Percentiles rank a stretch among this genome's conserved stretches.
phyloP scores from a whole-genome alignment of 164 flowering plant genomes.

The Aristolochia californica region DNA sequence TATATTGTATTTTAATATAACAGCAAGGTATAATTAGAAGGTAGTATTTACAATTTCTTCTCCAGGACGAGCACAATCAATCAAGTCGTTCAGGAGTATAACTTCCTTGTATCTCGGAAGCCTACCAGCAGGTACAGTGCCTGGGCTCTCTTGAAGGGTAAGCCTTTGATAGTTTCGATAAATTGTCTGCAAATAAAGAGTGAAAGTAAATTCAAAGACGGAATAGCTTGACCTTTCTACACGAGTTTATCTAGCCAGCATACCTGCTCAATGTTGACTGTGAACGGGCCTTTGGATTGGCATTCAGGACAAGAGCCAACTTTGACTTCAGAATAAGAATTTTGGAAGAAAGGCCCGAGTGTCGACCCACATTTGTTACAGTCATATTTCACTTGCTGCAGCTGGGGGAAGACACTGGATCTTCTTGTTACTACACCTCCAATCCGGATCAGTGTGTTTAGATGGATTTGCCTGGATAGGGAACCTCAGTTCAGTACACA shows the following conservation, averaged over 20 bases:
- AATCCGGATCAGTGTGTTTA: slow-evolving; percentile 96
- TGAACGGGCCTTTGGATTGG: slow-evolving; percentile 98
- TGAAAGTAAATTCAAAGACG: background rate
- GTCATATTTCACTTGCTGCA: slow-evolving; percentile 92
- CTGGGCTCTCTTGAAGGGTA: slow-evolving; percentile 94
- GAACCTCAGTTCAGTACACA: background rate
- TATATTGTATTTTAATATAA: background rate
- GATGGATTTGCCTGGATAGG: slow-evolving; percentile 79
- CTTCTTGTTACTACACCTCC: slow-evolving; percentile 97
- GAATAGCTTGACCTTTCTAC: background rate
- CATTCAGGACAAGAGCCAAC: slow-evolving; percentile 99
- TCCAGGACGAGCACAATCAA: slow-evolving; percentile 99
- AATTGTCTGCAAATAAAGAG: slow-evolving; percentile 48
- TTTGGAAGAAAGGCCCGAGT: slow-evolving; percentile 95
- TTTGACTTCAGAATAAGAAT: slow-evolving; percentile 91
- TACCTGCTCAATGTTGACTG: slow-evolving; percentile 93
- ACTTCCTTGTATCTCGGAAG: slow-evolving; percentile 99
- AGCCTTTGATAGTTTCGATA: slow-evolving; percentile 91
- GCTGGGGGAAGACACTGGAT: slow-evolving; percentile 94
- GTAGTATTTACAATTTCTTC: slow-evolving; percentile 69
- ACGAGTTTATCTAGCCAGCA: slow-evolving; percentile 1
- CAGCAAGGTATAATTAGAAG: background rate
- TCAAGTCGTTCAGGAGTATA: slow-evolving; percentile 88
- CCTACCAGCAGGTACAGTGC: slow-evolving; percentile 91
- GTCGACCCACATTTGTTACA: slow-evolving; percentile 59